Base-by-base conservation (phyloP, 2,329 filamentous ascomycete genomes). In the Elsinoe batatas region DNA sequence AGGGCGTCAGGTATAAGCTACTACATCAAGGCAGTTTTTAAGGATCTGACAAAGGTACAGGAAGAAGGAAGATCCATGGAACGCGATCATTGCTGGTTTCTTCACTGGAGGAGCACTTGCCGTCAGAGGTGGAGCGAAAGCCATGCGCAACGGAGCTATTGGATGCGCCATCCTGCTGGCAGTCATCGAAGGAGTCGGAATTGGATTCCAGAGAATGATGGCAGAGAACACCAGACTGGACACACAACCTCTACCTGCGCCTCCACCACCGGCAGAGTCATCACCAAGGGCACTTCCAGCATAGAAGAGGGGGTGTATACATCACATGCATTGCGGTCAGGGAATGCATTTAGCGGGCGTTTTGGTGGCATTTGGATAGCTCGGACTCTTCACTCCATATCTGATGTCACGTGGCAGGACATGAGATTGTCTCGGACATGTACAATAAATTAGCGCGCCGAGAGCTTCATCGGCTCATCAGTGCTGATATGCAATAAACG, bases 11-110 rank as follows among this genome's bases (percentile, higher is more conserved):
- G 64, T 61, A 55, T 26, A 26, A 20, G 10, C 18, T 22, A 38
- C 30, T 12, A 15, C 26, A 35, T 38, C 15, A n/a, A 38, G 5
- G n/a, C 11, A 18, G 15, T 3, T 18, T 18, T 18, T 33, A 15
- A 49, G n/a, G 42, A 46, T 57, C 59, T 58, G 36, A 62, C 50
- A 54, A 15, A 26, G 20, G 1, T 15, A 3, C 35, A 56, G 54
- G 36, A 88, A 93, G 79, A 97, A 96, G 84, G 93, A 98, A 72
- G 93, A 97, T 70, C 90, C 93, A 12, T 97, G 90, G 77, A 97
- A 97, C 75, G 90, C 91, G 66, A 97, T 98, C 70, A 94, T 91
- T 64, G 93, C 91, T 40, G 93, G 93, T 54, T 96, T 96, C 79
- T 91, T 96, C 73, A 97, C 93, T 3, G 91, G 90, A 66, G 93